Conservation (phyloP, 2,329 filamentous ascomycete genomes). For the Fragosphaeria purpurea region DNA sequence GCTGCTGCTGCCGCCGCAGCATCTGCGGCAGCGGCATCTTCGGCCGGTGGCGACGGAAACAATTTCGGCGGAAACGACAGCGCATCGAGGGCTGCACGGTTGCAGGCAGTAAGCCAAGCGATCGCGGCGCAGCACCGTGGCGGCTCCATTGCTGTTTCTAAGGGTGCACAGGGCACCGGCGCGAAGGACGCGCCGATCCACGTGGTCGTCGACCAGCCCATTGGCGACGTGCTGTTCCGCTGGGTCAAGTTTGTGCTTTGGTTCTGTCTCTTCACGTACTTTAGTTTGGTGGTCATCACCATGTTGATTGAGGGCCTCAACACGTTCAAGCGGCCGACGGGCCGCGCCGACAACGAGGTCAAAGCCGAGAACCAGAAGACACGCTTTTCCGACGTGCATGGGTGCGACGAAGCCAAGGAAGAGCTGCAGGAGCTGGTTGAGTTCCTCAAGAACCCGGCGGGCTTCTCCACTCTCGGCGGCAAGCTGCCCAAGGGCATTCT, state of each 20-base stretch:
- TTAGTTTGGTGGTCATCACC: slow-evolving; percentile 68
- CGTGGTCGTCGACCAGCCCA: slow-evolving; percentile 88
- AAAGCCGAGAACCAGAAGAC: slow-evolving; percentile 89
- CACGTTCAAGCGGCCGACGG: slow-evolving; percentile 67
- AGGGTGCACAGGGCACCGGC: slow-evolving; percentile 48
- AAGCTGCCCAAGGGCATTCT: slow-evolving; percentile 96
- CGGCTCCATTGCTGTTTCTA: slow-evolving; percentile 50
- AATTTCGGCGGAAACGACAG: slow-evolving; percentile 22
- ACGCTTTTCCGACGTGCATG: slow-evolving; percentile 87
- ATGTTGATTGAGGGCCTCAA: slow-evolving; percentile 75
- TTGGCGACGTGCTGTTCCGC: slow-evolving; percentile 69
- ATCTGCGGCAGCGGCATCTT: not conserved
- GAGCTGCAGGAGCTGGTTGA: slow-evolving; percentile 95
- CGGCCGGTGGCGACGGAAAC: slow-evolving; percentile 8
- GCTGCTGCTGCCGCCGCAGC: not conserved
- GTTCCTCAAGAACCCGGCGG: slow-evolving; percentile 85
- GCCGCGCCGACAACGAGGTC: slow-evolving; percentile 63
- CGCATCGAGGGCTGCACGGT: slow-evolving; percentile 44
- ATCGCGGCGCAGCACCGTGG: slow-evolving; percentile 63
- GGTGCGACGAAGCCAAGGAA: slow-evolving; percentile 96
- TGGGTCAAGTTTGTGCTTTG: slow-evolving; percentile 81
- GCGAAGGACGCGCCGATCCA: slow-evolving; percentile 80
- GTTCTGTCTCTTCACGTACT: slow-evolving; percentile 70
- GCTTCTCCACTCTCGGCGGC: slow-evolving; percentile 86
- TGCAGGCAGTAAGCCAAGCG: slow-evolving; percentile 74